A percentile compares a stretch with the other conserved stretches of the same genome.
Conservation (phyloP, 2,329 filamentous ascomycete species). For the Lachnellula cervina region DNA sequence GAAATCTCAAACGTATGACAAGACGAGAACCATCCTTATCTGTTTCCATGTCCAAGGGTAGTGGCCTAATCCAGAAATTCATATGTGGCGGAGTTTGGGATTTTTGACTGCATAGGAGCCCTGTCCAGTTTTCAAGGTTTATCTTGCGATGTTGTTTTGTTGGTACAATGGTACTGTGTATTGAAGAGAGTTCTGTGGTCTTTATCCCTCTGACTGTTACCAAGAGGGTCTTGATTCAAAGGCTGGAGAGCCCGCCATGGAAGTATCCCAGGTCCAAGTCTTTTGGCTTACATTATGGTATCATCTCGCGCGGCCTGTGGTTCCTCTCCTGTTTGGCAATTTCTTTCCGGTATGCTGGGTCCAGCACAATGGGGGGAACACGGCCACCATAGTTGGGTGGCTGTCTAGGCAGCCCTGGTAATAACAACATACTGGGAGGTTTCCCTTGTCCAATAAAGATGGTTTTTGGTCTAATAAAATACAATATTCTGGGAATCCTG, state of each 20-base stretch:
- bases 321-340: not conserved
- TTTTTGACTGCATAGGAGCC: not conserved
- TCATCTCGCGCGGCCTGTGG: not conserved
- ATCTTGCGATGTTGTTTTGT: not conserved
- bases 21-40: not conserved
- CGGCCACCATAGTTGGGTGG: no score
- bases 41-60: not conserved
- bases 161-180: not conserved
- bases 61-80: not conserved
- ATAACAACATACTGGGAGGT: no score
- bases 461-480: no score
- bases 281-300: not conserved
- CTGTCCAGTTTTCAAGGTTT: not conserved
- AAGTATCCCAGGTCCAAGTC: no score
- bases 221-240: no score
- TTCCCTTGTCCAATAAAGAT: no score
- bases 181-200: not conserved
- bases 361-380: not conserved
- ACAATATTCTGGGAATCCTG: no score
- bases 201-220: not conserved
- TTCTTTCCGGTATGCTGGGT: not conserved
- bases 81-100: not conserved
- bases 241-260: no score
- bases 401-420: no score
- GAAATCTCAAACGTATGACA: not conserved